Base-by-base conservation (phyloP, 2,329 filamentous ascomycete species). In the Arthroderma sp. region DNA sequence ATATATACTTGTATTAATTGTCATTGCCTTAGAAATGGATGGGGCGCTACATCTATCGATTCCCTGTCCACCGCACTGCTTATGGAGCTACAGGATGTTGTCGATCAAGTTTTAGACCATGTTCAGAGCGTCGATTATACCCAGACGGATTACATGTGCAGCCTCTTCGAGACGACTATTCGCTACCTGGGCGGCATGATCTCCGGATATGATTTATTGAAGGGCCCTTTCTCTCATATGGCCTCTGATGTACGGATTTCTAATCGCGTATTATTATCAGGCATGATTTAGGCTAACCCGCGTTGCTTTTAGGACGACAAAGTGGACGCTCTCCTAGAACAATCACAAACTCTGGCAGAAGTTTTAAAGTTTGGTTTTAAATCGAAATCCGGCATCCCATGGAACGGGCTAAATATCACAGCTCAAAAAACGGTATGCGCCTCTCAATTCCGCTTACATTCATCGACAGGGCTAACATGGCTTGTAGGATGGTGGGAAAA, bases 91-190 rank as follows among this genome's bases (percentile, higher is more conserved):
- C 65, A 69, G 29, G 68, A 79, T 10, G 77, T 84, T 27, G 78
- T 91, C 9, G 67, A 79, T 36, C 69, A 78, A 43, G 87, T 93
- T 50, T 62, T 94, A 15, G 69, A 81, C 4, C 80, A 80, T 57
- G 74, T 94, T 38, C 73, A 77, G 0, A 74, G 64, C 0, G 81
- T 93, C 55, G 70, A 93, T 61, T 94, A 85, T 57, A 73, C 73
- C 36, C 66, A 70, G 7, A 83, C 81, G 1, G 55, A 69, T 2
- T 62, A 69, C 1, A 63, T 69, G 6, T 78, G 94, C 40, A 89
- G 82, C 33, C 64, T 94, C 5, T 94, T 94, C 55, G 87, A 94
- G 64, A 93, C 85, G 0, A 94, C 85, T 0, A 94, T 94, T 56
- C 80, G 87, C 29, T 94, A 94, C 55, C 66, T 94, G 1, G 87